Evolutionary conservation across 164 flowering plant species (phyloP), one percentile per base, ranked within the genome.

Genomic region (Taxillus chinensis): DNA sequence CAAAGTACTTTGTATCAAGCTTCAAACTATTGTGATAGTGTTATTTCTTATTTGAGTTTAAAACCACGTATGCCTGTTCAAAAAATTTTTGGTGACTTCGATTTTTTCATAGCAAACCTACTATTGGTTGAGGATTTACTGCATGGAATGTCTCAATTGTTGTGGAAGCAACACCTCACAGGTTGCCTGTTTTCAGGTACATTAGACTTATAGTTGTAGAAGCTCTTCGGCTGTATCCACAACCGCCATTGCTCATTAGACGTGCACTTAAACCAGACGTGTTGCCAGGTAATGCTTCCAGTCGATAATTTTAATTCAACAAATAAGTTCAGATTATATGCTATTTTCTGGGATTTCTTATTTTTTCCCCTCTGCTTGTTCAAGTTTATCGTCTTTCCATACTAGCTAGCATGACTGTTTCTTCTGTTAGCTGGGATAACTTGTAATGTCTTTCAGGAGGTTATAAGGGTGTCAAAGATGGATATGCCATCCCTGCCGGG

Each of bases 241-340:
- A 93, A 59, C 97, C 99, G 8, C 99, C 99, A 40, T 68, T 93
- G 77, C 92, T 93, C 3, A 93, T 93, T 57, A 84, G 97, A 66
- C 95, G 96, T 49, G 41, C 97, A n/a, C 91, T 93, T 67, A 86
- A 73, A 71, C 51, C 96, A 42, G 99, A 93, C 79, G 49, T 59
- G 46, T 74, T 93, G 63, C 99, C 99, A 70, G 97, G 99, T 90
- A 80, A 45, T 64, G n/a, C 53, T 49, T 27, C 27, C 2, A 27
- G 27, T 27, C 27, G 27, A 27, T 27, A 27, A 0, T 27, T 27
- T 27, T 2, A 27, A 27, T 27, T 27, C 27, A 27, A 27, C 27
- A 27, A 27, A 27, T 27, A 27, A 27, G 27, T 27, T 27, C 1
- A 27, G 27, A 27, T 27, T 27, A 27, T 27, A 27, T 27, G 2